These are phyloP conservation scores for Senna tora DNA, from an alignment of 306 rosid species.

Conservation along the genomic window DNA sequence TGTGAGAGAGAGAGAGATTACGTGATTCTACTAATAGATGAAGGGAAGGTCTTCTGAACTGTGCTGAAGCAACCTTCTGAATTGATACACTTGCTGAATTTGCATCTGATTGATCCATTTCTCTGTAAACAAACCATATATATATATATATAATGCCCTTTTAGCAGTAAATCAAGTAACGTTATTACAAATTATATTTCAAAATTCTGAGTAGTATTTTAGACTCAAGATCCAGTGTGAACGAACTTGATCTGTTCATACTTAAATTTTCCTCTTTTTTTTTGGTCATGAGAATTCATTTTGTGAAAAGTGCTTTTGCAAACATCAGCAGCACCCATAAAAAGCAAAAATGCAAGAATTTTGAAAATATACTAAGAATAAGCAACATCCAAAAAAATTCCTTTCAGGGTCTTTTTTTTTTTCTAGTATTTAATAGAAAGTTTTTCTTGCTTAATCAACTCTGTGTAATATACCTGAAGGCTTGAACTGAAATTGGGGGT, in stretches of 20 bases:
- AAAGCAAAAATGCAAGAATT: not conserved
- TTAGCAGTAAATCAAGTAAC: too few species aligned
- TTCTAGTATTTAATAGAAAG: too few species aligned
- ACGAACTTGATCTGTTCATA: too few species aligned
- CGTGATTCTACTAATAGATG: conserved; percentile 33
- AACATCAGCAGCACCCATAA: not conserved
- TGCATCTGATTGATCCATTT: conserved; percentile 29
- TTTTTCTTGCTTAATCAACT: too few species aligned
- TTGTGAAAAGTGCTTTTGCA: not conserved
- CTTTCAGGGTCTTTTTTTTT: too few species aligned
- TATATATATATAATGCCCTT: not conserved
- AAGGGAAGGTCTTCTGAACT: conserved; percentile 35
- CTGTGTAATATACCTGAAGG: too few species aligned
- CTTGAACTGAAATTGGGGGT: too few species aligned
- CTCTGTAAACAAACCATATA: conserved; percentile 11
- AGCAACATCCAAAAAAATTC: not conserved
- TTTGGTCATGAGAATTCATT: not conserved
- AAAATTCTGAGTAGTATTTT: too few species aligned
- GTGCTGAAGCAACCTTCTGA: conserved; percentile 35
- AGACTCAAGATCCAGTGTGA: too few species aligned
- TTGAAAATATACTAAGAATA: not conserved
- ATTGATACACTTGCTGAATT: not conserved
- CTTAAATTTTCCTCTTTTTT: too few species aligned
- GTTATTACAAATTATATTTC: too few species aligned
- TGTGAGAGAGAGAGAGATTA: not conserved